Percentiles rank a stretch among this genome's conserved stretches.
Evolutionary conservation across 2,329 filamentous ascomycete species (phyloP).

Genomic region (Nemania bipapillata): DNA sequence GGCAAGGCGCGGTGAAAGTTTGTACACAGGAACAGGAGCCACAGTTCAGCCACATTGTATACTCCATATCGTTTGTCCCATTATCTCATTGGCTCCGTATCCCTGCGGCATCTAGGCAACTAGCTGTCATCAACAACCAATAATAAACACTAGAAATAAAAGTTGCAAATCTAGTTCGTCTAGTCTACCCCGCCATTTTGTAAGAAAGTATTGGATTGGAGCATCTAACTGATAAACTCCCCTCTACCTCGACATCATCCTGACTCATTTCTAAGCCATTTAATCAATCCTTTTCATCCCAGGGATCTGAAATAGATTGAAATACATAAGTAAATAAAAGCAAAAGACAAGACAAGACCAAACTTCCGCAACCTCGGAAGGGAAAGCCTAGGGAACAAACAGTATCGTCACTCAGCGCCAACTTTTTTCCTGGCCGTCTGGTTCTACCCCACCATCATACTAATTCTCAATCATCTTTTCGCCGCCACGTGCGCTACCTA

Average conservation of each 20-base stretch:
- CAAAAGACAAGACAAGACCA: not conserved
- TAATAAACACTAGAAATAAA: not conserved
- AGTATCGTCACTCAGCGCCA: not conserved
- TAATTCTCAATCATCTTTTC: not conserved
- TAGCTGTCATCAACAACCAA: not conserved
- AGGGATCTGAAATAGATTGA: not conserved
- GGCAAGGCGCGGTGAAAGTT: too few species aligned
- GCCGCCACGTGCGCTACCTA: conserved; percentile 3
- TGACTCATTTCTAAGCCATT: not conserved
- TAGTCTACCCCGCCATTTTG: not conserved
- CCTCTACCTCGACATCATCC: not conserved
- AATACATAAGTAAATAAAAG: not conserved
- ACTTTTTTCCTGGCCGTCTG: not conserved
- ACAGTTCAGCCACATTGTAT: conserved; percentile 14
- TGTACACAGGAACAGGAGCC: not conserved
- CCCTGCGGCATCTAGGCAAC: too few species aligned
- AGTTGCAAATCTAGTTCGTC: not conserved
- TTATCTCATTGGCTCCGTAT: too few species aligned
- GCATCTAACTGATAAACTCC: not conserved
- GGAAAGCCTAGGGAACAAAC: too few species aligned
- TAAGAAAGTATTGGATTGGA: not conserved
- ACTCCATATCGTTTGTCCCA: too few species aligned
- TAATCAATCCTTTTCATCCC: not conserved
- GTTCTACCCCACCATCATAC: not conserved
- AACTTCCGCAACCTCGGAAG: too few species aligned